Base-by-base conservation (phyloP, 768 basidiomycete species). In the Boletus huronensis region DNA sequence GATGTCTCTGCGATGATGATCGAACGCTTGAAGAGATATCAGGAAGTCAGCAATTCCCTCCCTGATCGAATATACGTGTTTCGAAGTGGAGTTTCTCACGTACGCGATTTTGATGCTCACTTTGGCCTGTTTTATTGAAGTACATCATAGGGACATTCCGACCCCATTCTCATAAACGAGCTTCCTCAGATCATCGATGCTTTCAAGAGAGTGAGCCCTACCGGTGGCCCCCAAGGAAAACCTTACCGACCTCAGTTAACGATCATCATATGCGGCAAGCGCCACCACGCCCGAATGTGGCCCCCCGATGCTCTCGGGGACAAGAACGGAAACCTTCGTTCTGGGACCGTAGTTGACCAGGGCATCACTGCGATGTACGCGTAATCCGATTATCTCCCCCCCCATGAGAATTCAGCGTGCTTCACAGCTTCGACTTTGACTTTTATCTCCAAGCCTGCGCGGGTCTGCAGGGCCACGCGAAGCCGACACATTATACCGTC, bases 1-100 rank as follows among this genome's bases (percentile, higher is more conserved):
- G 81, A 85, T 14, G 74, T 93, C 29, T 56, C 66, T 3, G 73
- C 72, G 8, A 91, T 92, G 88, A 74, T 92, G 59, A 69, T 84
- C 5, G 90, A 93, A 53, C 80, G 91, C 2, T 70, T 93, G 34
- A 70, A 75, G 48, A 58, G 75, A 3, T 93, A 80, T 59, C 74
- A 81, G 58, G 72, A 70, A 66, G 81, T 77, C 65, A 88, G 80
- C 58, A 79, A 69, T 53, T 52, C 61, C 0, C 74, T 93, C 1
- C 91, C 91, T 0, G 78, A 83, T 2, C 78, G 89, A 3, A 76
- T 93, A 7, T 71, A 87, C 31, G 75, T 93, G 9, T 93, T 84
- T 61, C 82, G 91, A 16, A 88, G 91, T 68, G 91, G 90, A 34
- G 88, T 91, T 3, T 90, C 89, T 1, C 86, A 88, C 76, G 89